These are phyloP conservation scores for Cladophialophora chaetospira DNA, from an alignment of 2,329 filamentous ascomycete genomes.

Conservation along the genomic window DNA sequence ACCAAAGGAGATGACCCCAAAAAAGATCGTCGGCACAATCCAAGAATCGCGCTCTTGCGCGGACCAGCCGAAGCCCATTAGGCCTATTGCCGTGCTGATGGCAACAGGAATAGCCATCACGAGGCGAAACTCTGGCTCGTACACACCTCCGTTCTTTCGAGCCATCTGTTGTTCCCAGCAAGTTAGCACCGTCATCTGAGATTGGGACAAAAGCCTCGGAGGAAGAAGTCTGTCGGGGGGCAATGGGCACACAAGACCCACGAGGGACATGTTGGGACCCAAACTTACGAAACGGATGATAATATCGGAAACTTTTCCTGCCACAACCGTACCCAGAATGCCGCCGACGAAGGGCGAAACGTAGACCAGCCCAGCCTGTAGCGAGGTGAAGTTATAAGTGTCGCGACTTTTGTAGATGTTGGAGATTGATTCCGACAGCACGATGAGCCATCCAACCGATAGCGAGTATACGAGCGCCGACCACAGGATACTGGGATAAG, in stretches of 20 bases:
- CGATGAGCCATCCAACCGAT: conserved; percentile 92
- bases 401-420: conserved; percentile 71
- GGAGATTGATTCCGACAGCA: conserved; percentile 84
- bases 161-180: too few relatives aligned
- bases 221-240: too few relatives aligned
- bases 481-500: conserved; percentile 89
- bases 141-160: conserved; percentile 83
- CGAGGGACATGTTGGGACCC: too few relatives aligned
- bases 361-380: conserved; percentile 84
- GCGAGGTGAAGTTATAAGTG: conserved; percentile 76
- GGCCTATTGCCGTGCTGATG: conserved; percentile 75
- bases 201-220: too few relatives aligned
- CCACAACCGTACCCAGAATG: conserved; percentile 86
- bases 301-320: conserved; percentile 82
- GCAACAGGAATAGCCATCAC: conserved; percentile 83
- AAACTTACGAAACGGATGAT: conserved; percentile 81
- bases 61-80: conserved; percentile 98
- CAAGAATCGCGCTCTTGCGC: conserved; percentile 72
- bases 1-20: conserved; percentile 88
- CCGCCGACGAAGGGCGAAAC: conserved; percentile 87
- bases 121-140: conserved; percentile 90
- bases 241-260: too few relatives aligned
- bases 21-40: conserved; percentile 93
- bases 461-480: conserved; percentile 80
- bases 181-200: too few relatives aligned